Conservation (phyloP, 805 yeast species). For the Blastobotrys peoriensis region DNA sequence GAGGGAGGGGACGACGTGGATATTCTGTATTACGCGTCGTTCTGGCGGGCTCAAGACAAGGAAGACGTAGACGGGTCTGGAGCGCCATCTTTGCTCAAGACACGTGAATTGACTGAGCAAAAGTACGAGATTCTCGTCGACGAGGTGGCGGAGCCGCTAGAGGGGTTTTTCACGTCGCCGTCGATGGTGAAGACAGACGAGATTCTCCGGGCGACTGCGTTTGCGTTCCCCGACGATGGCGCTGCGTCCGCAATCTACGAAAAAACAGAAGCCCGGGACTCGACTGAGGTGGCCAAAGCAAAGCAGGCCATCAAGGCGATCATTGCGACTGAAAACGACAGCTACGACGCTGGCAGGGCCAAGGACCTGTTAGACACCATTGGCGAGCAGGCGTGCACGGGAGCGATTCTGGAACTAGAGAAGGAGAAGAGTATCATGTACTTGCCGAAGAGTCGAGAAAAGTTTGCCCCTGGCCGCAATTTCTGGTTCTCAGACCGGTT, state of each 20-base stretch:
- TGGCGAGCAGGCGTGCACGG: conserved; percentile 42
- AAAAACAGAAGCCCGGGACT: background rate
- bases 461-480: conserved; percentile 40
- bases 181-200: conserved; percentile 72
- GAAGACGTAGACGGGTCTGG: conserved; percentile 20
- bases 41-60: conserved; percentile 60
- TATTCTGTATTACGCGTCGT: conserved; percentile 44
- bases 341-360: conserved; percentile 43
- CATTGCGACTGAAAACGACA: conserved; percentile 47
- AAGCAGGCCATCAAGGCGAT: conserved; percentile 37
- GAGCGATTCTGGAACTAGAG: conserved; percentile 47
- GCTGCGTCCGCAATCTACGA: background rate
- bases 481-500: conserved; percentile 54
- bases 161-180: conserved; percentile 45
- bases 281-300: conserved; percentile 9
- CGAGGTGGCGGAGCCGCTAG: conserved; percentile 21
- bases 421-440: conserved; percentile 37
- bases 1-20: conserved; percentile 43
- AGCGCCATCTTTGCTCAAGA: conserved; percentile 17
- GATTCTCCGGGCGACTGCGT: conserved; percentile 39
- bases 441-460: conserved; percentile 27
- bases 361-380: conserved; percentile 40
- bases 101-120: conserved; percentile 39
- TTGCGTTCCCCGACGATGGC: conserved; percentile 27
- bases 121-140: conserved; percentile 28